Conservation (phyloP, 768 basidiomycete species). For the Podaxis rugospora region DNA sequence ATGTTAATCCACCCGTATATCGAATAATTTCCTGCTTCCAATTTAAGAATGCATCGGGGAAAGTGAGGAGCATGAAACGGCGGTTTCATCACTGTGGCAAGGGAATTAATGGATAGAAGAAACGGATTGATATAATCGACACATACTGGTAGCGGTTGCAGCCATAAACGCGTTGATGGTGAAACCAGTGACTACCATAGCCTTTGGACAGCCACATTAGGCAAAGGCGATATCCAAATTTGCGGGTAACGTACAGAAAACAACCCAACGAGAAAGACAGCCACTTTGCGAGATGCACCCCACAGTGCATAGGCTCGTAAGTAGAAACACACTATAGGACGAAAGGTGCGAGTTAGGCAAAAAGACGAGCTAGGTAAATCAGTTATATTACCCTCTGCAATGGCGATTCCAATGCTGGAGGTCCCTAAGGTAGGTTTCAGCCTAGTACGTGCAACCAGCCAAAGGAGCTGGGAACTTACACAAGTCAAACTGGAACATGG, state of each 20-base stretch:
- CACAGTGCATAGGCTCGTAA: neutral
- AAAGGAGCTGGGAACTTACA: neutral
- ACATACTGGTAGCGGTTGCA: neutral
- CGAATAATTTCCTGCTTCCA: neutral
- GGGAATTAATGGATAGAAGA: too few relatives aligned
- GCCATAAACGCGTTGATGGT: neutral
- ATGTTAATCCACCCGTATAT: conserved; percentile 3
- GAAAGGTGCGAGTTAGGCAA: neutral
- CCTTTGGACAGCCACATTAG: neutral
- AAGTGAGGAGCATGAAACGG: neutral
- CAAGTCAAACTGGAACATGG: neutral
- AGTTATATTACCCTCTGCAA: neutral
- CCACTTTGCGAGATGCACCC: neutral
- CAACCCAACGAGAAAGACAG: neutral
- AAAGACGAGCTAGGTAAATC: neutral
- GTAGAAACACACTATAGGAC: neutral
- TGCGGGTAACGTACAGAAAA: neutral
- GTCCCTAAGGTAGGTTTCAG: neutral
- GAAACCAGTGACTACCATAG: neutral
- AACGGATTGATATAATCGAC: too few relatives aligned
- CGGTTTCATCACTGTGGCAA: neutral
- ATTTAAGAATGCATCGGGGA: neutral
- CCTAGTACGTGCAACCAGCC: neutral
- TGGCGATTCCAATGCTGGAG: neutral
- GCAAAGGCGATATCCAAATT: neutral